Base-by-base conservation (phyloP, 164 flowering plant genomes). In the Malania oleifera region DNA sequence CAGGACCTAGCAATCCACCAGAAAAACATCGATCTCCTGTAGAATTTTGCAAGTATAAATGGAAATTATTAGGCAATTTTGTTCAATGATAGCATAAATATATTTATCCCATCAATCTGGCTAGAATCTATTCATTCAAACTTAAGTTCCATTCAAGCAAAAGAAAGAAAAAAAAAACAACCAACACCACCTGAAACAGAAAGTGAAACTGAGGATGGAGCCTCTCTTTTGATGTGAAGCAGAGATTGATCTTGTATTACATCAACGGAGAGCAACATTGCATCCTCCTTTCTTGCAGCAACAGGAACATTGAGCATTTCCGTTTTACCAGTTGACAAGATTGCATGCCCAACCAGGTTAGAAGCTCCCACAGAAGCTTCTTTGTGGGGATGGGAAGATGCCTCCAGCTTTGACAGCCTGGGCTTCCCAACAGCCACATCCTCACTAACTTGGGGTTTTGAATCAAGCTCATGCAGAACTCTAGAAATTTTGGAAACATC, bases 1-100 rank as follows among this genome's bases (percentile, higher is more conserved):
- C 92, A 56, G 92, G 89, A 31, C 92, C 95, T 27, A 84, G 67
- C 73, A 90, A 67, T 40, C 93, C 89, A 55, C 88, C 82, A 62
- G 91, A 72, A 67, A 88, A 81, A 47, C 83, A 81, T 50, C 63
- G 56, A 55, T 75, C 77, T 25, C 81, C 90, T 89, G 73, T 5
- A 53, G 26, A 25, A 68, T 66, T 56, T 50, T 7, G 18, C 12
- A 28, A 8, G 35, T 24, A 23, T 25, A 40, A 44, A 40, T 20
- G 6, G 1, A 25, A 23, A 44, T 7, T 1, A 28, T 44, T 23
- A 49, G 50, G 35, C 35, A 31, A 31, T 31, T 31, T 31, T 4
- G 35, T 31, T 20, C 3, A 51, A 5, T 25, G 6, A 14, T 48
- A n/a, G n/a, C n/a, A n/a, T n/a, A n/a, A n/a, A n/a, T n/a, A n/a